Base-by-base conservation (phyloP, 2,329 filamentous ascomycete species). In the Talaromyces atroroseus region DNA sequence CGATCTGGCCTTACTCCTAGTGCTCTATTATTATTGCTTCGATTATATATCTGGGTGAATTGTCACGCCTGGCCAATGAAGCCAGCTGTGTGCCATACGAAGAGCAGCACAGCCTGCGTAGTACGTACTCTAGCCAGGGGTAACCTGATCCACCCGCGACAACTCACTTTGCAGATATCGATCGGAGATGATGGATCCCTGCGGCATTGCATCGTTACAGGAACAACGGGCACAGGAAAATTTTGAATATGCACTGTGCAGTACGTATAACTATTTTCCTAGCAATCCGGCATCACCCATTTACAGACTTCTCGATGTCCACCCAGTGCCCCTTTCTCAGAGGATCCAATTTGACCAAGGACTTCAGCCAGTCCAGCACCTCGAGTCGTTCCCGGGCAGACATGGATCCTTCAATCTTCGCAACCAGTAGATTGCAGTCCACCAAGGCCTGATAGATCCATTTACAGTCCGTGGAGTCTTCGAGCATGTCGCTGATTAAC, bases 391-490 rank as follows among this genome's bases (percentile, higher is more conserved):
- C 69, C 60, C 82, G 77, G 26, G 50, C 45, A 29, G 67, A 62
- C 74, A 83, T 46, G 40, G 64, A 68, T 70, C 81, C 77, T 57
- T 79, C 73, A 69, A 78, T 57, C 70, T 66, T 71, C 74, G 71
- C 63, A 80, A 79, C 59, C n/a, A 88, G 71, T 32, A 86, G 67
- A 1, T 86, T 85, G 66, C 90, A 91, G 60, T 90, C 84, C 23
- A 97, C 79, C 51, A 97, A 76, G 5, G 87, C 87, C 71, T 95
- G 89, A 67, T 96, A 95, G 46, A 96, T 88, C 83, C 90, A 94
- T 73, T 96, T 95, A 70, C 84, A 87, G 64, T 88, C 84, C 61
- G 84, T 78, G 4, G 81, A 92, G 61, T 82, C 83, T 58, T 83
- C 81, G 21, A 84, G 69, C 68, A 86, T 82, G 20, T 85, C 83